These are phyloP conservation scores for Xenoacremonium recifei DNA, from an alignment of 2,329 filamentous ascomycete species.

Conservation along the genomic window DNA sequence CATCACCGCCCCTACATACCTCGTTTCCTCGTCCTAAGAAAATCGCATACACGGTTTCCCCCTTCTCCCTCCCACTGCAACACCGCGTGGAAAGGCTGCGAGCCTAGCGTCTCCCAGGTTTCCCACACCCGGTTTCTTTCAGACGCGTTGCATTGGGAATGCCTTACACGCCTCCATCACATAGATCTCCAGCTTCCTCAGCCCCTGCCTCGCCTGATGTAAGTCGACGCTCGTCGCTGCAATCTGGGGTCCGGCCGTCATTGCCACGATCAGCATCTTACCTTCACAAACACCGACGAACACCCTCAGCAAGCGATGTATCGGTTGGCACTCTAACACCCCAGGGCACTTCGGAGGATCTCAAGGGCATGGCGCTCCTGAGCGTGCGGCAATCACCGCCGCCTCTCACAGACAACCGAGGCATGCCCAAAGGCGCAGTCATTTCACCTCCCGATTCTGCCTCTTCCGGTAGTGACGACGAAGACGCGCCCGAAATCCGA, in stretches of 20 bases:
- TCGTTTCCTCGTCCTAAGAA: slow-evolving; percentile 5
- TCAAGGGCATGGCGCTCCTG: slow-evolving; percentile 39
- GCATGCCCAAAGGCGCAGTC: slow-evolving; percentile 80
- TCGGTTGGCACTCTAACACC: slow-evolving; percentile 41
- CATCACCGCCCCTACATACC: slow-evolving; percentile 9
- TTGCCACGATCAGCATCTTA: slow-evolving; percentile 67
- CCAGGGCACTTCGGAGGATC: slow-evolving; percentile 48
- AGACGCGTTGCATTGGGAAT: slow-evolving; percentile 50
- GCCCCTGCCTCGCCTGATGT: slow-evolving; percentile 53
- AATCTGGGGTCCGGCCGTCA: slow-evolving; percentile 47
- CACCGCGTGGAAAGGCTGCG: slow-evolving; percentile 19
- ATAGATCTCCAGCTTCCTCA: slow-evolving; percentile 61
- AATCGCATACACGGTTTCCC: background rate
- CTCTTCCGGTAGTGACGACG: slow-evolving; percentile 80
- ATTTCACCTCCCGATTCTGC: slow-evolving; percentile 89
- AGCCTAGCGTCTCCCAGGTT: slow-evolving; percentile 5
- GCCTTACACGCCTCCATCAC: slow-evolving; percentile 84
- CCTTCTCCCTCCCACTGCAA: slow-evolving; percentile 3
- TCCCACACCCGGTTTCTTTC: slow-evolving; percentile 10
- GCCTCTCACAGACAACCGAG: slow-evolving; percentile 67
- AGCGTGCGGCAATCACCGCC: slow-evolving; percentile 81
- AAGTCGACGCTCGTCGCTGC: slow-evolving; percentile 59
- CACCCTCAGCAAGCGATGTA: slow-evolving; percentile 44
- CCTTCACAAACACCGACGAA: slow-evolving; percentile 61
- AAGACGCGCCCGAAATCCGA: slow-evolving; percentile 51